Percentiles rank a stretch among this genome's conserved stretches.
Conservation (phyloP, 371 early-diverging fungal species). For the Vairimorpha apis region DNA sequence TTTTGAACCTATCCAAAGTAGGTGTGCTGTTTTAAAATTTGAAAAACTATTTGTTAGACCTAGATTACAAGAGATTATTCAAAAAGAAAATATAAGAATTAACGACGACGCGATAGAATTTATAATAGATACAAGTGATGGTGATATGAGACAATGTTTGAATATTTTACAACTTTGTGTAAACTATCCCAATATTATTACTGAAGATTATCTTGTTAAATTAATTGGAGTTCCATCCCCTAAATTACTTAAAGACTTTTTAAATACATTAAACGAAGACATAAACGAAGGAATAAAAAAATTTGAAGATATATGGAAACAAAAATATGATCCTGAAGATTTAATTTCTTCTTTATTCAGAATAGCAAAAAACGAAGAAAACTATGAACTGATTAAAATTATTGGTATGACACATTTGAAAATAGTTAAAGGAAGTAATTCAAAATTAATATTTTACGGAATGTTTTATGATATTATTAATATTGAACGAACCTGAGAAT, state of each 20-base stretch:
- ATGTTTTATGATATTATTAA: slow-evolving; percentile 52
- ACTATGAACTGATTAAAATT: slow-evolving; percentile 48
- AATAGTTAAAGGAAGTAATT: slow-evolving; percentile 47
- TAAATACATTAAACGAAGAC: slow-evolving; percentile 35
- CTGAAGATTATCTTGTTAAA: slow-evolving; percentile 35
- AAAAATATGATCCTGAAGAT: slow-evolving; percentile 55
- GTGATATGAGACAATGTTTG: slow-evolving; percentile 95
- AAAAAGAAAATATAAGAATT: slow-evolving; percentile 69
- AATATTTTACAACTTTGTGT: slow-evolving; percentile 76
- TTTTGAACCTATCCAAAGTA: slow-evolving; percentile 94
- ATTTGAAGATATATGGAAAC: slow-evolving; percentile 51
- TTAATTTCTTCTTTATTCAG: slow-evolving; percentile 53
- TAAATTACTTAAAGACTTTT: slow-evolving; percentile 31
- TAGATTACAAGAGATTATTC: slow-evolving; percentile 73
- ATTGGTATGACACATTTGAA: slow-evolving; percentile 43
- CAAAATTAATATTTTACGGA: slow-evolving; percentile 55
- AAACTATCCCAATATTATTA: not conserved
- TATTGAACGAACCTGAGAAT: too few species aligned
- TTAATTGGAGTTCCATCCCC: slow-evolving; percentile 57
- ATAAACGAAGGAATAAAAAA: slow-evolving; percentile 33
- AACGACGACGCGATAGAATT: slow-evolving; percentile 67
- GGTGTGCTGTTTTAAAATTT: slow-evolving; percentile 87
- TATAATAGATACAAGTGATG: slow-evolving; percentile 83
- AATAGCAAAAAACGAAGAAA: slow-evolving; percentile 49
- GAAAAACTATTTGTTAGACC: slow-evolving; percentile 71